phyloP scores from a whole-genome alignment of 2,329 filamentous ascomycete species.

The Chrysoporthe cubensis region DNA sequence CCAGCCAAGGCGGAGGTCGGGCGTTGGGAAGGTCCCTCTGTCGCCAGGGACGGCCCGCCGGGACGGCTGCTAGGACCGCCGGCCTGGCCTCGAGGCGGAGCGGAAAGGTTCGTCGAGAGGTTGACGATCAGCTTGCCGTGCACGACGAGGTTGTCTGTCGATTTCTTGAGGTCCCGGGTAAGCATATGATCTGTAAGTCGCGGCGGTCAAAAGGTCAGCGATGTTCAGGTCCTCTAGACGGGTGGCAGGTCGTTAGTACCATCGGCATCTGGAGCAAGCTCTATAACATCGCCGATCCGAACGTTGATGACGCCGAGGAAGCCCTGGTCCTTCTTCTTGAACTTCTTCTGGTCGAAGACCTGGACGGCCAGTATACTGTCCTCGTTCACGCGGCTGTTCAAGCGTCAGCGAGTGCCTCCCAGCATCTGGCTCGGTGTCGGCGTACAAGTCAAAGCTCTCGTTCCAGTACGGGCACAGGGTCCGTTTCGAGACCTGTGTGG shows the following conservation, averaged over 20 bases:
- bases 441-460: slow-evolving; percentile 97
- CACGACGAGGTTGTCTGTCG: slow-evolving; percentile 95
- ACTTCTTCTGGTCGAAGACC: slow-evolving; percentile 99
- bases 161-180: slow-evolving; percentile 95
- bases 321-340: slow-evolving; percentile 99
- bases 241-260: slow-evolving; percentile 56
- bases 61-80: slow-evolving; percentile 48
- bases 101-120: slow-evolving; percentile 84
- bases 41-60: slow-evolving; percentile 47
- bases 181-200: slow-evolving; percentile 89
- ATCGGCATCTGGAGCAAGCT: slow-evolving; percentile 86
- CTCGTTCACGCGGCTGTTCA: slow-evolving; percentile 79
- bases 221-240: slow-evolving; percentile 35
- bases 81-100: slow-evolving; percentile 63
- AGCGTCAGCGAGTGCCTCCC: slow-evolving; percentile 23
- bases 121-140: slow-evolving; percentile 98
- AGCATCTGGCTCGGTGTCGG: slow-evolving; percentile 14
- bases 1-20: slow-evolving; percentile 57
- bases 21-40: slow-evolving; percentile 50
- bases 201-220: slow-evolving; percentile 32
- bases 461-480: slow-evolving; percentile 99
- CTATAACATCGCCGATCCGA: slow-evolving; percentile 90
- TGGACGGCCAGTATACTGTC: slow-evolving; percentile 97
- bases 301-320: slow-evolving; percentile 98
- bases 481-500: slow-evolving; percentile 95